Evolutionary conservation across 208 protist genomes (phyloP), one percentile per base, ranked within the genome.

Genomic region (Angomonas deanei): DNA sequence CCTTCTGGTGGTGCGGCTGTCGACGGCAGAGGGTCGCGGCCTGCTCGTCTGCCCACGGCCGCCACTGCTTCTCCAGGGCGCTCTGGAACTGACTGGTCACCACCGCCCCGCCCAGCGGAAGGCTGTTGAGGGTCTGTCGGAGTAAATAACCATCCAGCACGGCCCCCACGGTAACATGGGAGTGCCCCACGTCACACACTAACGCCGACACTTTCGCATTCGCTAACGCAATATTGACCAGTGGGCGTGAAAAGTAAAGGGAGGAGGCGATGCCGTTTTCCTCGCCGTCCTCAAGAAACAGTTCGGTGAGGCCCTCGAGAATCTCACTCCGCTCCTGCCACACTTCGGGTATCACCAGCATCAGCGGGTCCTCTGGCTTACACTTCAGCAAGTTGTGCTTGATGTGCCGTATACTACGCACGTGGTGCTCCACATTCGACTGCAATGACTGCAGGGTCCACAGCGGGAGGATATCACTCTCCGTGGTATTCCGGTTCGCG

Each of bases 61-160:
- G 26, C 42, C 42, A 50, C 15, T 50, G 17, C 19, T 50, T 50
- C 2, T 59, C 32, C 19, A 76, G 65, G 52, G 72, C 13, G n/a
- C 55, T 58, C 38, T 60, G 17, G 64, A 78, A 77, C 68, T 84
- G 65, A 36, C 65, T 62, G 39, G 83, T 84, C 21, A 94, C 79
- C 10, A 65, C 72, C 1, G 68, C 73, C 1, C 85, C 85, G 52
- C 76, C 89, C 0, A 91, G 57, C n/a, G 72, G 54, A 19, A 52
- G 64, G 4, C 61, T 78, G 46, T 74, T 70, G 1, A 95, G 61
- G 0, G 82, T 77, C 47, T 78, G 77, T 11, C 86, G 82, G 63
- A 93, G 63, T 23, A 78, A 72, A 58, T 92, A 92, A 33, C 89
- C 89, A 60, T 95, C 89, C 30, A 92, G 49, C 13, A 95, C 89